Percentiles rank a stretch among this genome's conserved stretches.
Conservation (phyloP, 73 alveolate genomes). For the Stentor coeruleus region DNA sequence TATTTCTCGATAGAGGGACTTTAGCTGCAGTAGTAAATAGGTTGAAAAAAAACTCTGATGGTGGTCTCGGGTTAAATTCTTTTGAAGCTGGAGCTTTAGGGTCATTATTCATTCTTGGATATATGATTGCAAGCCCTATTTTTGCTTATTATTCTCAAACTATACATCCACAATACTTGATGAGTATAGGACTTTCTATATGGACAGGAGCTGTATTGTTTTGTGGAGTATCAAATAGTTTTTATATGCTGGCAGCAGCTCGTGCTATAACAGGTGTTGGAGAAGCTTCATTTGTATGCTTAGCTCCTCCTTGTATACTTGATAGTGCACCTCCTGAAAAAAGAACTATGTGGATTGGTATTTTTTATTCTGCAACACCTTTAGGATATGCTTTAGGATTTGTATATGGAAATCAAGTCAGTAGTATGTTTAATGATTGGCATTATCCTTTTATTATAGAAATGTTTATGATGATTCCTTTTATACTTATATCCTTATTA, state of each 20-base stretch:
- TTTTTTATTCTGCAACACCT: not conserved
- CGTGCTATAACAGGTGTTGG: slow-evolving; percentile 22
- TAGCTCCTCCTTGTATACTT: slow-evolving; percentile 24
- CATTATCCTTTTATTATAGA: slow-evolving; percentile 1
- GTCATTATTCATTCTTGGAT: slow-evolving; percentile 10
- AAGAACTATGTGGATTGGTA: not conserved
- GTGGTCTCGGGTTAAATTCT: not conserved
- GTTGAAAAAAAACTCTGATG: not conserved
- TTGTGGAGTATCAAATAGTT: not conserved
- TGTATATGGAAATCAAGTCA: not conserved
- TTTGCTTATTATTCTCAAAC: not conserved
- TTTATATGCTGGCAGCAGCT: not conserved
- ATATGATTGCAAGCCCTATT: not conserved
- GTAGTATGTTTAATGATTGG: not conserved
- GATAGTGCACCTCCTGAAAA: slow-evolving; percentile 14
- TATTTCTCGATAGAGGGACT: slow-evolving; percentile 10
- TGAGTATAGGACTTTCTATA: not conserved
- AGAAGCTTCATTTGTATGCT: slow-evolving; percentile 23
- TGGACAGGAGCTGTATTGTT: slow-evolving; percentile 19
- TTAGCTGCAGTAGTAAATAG: not conserved
- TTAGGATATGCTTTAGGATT: slow-evolving; percentile 22
- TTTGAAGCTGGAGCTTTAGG: slow-evolving; percentile 17
- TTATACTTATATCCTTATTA: not conserved
- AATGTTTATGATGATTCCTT: not conserved
- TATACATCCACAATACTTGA: not conserved